These are phyloP conservation scores for Hypoxylon sp. DNA, from an alignment of 2,329 filamentous ascomycete genomes.

Conservation along the genomic window DNA sequence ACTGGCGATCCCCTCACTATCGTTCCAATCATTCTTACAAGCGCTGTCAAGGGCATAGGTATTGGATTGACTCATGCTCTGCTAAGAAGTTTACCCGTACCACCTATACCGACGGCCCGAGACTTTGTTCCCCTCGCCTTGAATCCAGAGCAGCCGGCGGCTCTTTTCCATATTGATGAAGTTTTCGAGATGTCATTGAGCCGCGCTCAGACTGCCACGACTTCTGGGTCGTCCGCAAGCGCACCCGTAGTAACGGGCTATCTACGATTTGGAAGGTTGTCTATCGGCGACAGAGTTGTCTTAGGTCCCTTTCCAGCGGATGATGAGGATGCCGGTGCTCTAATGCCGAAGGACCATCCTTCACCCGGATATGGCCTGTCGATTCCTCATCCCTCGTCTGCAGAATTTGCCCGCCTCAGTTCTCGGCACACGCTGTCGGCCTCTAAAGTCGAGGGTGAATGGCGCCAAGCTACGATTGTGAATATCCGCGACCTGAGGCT, in stretches of 20 bases:
- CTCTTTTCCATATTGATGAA: slow-evolving; percentile 91
- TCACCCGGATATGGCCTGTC: slow-evolving; percentile 66
- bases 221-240: slow-evolving; percentile 48
- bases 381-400: slow-evolving; percentile 67
- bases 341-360: slow-evolving; percentile 62
- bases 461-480: slow-evolving; percentile 84
- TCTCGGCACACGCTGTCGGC: slow-evolving; percentile 67
- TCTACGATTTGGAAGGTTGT: slow-evolving; percentile 82
- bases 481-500: slow-evolving; percentile 91
- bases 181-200: slow-evolving; percentile 82
- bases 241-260: slow-evolving; percentile 83
- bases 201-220: slow-evolving; percentile 63
- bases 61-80: slow-evolving; percentile 87
- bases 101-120: slow-evolving; percentile 66
- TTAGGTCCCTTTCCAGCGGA: slow-evolving; percentile 82
- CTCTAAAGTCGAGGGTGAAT: slow-evolving; percentile 73
- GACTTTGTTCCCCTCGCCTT: slow-evolving; percentile 69
- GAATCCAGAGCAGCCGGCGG: slow-evolving; percentile 72
- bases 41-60: slow-evolving; percentile 86
- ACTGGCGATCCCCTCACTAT: slow-evolving; percentile 62
- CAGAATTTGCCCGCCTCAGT: slow-evolving; percentile 67
- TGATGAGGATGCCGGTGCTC: slow-evolving; percentile 61
- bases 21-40: slow-evolving; percentile 90
- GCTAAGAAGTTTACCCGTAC: slow-evolving; percentile 81
- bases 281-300: slow-evolving; percentile 82